These are phyloP conservation scores for Omphalotus olearius DNA, from an alignment of 1,284 basidiomycete genomes.

Conservation along the genomic window DNA sequence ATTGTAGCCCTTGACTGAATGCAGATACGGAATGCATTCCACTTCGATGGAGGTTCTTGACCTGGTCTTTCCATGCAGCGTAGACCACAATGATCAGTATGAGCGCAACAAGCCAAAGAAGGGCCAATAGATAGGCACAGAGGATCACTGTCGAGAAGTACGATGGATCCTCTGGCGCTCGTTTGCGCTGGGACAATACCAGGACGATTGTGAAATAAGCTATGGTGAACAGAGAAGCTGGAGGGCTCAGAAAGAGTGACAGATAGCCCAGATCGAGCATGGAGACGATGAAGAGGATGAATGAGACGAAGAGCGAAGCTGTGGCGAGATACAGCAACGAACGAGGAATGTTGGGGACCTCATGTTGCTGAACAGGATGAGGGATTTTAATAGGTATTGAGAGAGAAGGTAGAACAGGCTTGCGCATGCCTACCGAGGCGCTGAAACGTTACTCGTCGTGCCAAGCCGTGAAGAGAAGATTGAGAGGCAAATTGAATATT, in stretches of 20 bases:
- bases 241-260: conserved; percentile 29
- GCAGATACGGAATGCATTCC: conserved; percentile 22
- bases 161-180: conserved; percentile 23
- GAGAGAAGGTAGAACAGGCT: conserved; percentile 4
- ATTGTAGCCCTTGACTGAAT: conserved; percentile 24
- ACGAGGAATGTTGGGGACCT: conserved; percentile 6
- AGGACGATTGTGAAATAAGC: conserved; percentile 25
- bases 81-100: conserved; percentile 25
- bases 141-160: conserved; percentile 30
- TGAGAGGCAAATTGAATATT: not conserved
- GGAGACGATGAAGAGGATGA: conserved; percentile 25
- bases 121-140: conserved; percentile 25
- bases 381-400: conserved; percentile 2
- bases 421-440: conserved; percentile 4
- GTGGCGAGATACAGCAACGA: conserved; percentile 25
- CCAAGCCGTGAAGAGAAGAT: not conserved
- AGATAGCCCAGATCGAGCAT: conserved; percentile 30
- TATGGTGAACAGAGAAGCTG: conserved; percentile 26
- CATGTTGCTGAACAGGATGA: conserved; percentile 6
- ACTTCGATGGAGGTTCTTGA: conserved; percentile 19
- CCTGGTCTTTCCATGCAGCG: conserved; percentile 17
- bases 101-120: conserved; percentile 27
- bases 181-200: conserved; percentile 23
- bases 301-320: conserved; percentile 22
- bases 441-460: not conserved